Evolutionary conservation across 2,329 filamentous ascomycete genomes (phyloP).

Genomic region (Neofusicoccum cordaticola): DNA sequence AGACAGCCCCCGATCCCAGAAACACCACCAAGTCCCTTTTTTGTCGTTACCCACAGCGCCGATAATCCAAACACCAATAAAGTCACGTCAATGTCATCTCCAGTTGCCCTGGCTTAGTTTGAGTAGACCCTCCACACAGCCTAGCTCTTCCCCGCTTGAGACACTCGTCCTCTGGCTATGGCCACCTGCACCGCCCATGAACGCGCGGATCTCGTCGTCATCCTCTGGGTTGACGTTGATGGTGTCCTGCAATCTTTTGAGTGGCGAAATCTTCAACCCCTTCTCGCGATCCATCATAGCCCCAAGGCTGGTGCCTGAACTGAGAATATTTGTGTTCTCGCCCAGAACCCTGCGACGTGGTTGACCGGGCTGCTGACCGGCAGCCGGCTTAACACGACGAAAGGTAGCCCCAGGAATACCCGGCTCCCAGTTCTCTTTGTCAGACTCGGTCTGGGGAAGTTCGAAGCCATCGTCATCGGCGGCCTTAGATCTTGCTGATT

Average conservation of each 20-base stretch:
- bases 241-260: not conserved
- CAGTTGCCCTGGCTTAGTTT: conserved; percentile 92
- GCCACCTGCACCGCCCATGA: conserved; percentile 69
- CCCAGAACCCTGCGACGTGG: conserved; percentile 41
- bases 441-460: conserved; percentile 68
- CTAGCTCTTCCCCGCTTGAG: conserved; percentile 63
- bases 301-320: conserved; percentile 36
- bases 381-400: conserved; percentile 1
- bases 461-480: conserved; percentile 45
- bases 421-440: conserved; percentile 90
- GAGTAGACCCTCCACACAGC: conserved; percentile 84
- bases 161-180: conserved; percentile 44
- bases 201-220: conserved; percentile 66
- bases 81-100: conserved; percentile 32
- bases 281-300: conserved; percentile 29
- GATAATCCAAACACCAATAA: not conserved
- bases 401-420: conserved; percentile 22
- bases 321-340: conserved; percentile 45
- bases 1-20: not conserved
- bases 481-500: conserved; percentile 20
- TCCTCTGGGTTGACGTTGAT: conserved; percentile 38
- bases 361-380: conserved; percentile 8
- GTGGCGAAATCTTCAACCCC: not conserved
- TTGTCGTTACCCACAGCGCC: conserved; percentile 1
- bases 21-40: not conserved